Base-by-base conservation (phyloP, 1,284 basidiomycete species). In the Waitea zeae region DNA sequence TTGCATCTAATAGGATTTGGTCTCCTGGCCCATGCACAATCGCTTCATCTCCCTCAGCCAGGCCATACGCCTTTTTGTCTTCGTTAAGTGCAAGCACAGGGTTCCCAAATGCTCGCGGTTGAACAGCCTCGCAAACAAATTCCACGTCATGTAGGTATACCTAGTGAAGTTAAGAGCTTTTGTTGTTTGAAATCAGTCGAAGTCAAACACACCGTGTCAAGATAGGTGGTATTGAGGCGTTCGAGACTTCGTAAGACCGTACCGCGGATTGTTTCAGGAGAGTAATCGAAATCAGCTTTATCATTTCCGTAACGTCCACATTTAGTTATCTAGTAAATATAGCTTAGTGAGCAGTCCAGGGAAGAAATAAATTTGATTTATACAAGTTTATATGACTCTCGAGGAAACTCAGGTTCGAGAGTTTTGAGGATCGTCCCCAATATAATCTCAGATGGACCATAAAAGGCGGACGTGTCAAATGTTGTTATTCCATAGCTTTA, bases 71-170 rank as follows among this genome's bases (percentile, higher is more conserved):
- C 5, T 48, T 59, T 14, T 57, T 59, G 29, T 77, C 65, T 2
- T 58, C 57, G 7, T 47, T 50, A 20, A 86, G 52, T 18, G 77
- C 78, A 3, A 54, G 48, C 2, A 54, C 44, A 45, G 76, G 74
- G 38, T 72, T 61, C 2, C 79, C 78, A 13, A 56, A 58, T 20
- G 49, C 48, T 30, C 9, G 24, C 1, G 71, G 66, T 17, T 61
- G 51, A 31, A 76, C 60, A 32, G 59, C 51, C 1, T 73, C 66
- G 17, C 70, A 68, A 9, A 95, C 72, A 47, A 82, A 96, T 58
- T 98, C 93, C 39, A 84, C 68, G 51, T 97, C 93, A 51, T 98
- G 93, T 24, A 96, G 61, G 46, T 89, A 92, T 1, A n/a, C n/a
- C n/a, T n/a, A n/a, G n/a, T n/a, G n/a, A n/a, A n/a, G n/a, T n/a